phyloP scores from a whole-genome alignment of 257 asterid species.

The Solanum peruvianum region DNA sequence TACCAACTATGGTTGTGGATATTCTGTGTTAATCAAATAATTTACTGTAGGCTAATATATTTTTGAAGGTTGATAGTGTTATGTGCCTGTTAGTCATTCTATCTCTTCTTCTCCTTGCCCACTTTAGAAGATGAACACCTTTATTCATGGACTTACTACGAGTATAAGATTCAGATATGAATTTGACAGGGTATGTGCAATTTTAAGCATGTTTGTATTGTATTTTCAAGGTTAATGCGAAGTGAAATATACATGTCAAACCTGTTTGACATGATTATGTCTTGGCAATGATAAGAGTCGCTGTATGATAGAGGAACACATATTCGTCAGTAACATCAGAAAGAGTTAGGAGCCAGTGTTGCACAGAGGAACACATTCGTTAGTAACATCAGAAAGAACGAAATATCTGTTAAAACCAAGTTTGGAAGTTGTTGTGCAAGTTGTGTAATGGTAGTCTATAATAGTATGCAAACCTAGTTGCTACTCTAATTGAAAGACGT shows the following conservation, averaged over 20 bases:
- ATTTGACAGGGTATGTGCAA: not conserved
- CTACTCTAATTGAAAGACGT: not conserved
- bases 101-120: not conserved
- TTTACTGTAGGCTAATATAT: not conserved
- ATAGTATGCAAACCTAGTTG: not conserved
- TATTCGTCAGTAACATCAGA: not conserved
- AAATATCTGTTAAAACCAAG: not conserved
- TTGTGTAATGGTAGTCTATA: not conserved
- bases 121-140: not conserved
- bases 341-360: not conserved
- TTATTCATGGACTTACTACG: not conserved
- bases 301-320: not conserved
- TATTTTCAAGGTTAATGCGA: not conserved
- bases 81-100: not conserved
- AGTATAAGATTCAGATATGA: not conserved
- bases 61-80: not conserved
- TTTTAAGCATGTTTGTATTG: not conserved
- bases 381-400: not conserved
- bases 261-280: not conserved
- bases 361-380: not conserved
- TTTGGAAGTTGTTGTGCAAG: not conserved
- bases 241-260: not conserved
- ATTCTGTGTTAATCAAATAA: not conserved
- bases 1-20: not conserved
- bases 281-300: not conserved